Percentiles rank a stretch among this genome's conserved stretches.
Conservation (phyloP, 1,284 basidiomycete genomes). For the Austroboletus niveus region DNA sequence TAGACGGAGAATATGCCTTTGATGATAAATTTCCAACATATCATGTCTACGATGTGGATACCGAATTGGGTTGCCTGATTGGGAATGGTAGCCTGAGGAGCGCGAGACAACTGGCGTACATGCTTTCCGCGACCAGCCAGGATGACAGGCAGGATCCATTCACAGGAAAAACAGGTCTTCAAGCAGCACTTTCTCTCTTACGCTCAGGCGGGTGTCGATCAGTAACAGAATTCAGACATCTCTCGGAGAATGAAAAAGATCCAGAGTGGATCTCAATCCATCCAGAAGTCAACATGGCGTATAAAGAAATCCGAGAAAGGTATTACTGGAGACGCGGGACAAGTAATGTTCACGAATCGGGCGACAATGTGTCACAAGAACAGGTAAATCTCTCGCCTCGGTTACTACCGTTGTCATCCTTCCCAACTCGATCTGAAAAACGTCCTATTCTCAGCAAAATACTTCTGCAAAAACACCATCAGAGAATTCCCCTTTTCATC, state of each 20-base stretch:
- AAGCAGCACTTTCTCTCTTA: neutral
- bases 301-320: neutral
- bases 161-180: neutral
- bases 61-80: too few species aligned
- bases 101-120: too few species aligned
- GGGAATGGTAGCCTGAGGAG: too few species aligned
- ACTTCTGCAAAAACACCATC: neutral
- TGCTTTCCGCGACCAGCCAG: neutral
- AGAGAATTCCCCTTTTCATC: neutral
- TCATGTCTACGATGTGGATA: too few species aligned
- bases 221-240: too few species aligned
- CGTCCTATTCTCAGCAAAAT: conserved; percentile 25
- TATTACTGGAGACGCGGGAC: neutral
- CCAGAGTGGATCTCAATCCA: neutral
- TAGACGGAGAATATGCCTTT: too few species aligned
- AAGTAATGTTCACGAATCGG: too few species aligned
- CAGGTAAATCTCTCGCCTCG: too few species aligned
- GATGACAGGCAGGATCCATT: neutral
- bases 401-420: too few species aligned
- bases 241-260: neutral
- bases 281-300: neutral
- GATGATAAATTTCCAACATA: too few species aligned
- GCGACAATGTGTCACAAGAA: too few species aligned
- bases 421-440: too few species aligned
- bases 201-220: neutral